Base-by-base conservation (phyloP, 768 basidiomycete species). In the Pleurotus salmoneostramineus region DNA sequence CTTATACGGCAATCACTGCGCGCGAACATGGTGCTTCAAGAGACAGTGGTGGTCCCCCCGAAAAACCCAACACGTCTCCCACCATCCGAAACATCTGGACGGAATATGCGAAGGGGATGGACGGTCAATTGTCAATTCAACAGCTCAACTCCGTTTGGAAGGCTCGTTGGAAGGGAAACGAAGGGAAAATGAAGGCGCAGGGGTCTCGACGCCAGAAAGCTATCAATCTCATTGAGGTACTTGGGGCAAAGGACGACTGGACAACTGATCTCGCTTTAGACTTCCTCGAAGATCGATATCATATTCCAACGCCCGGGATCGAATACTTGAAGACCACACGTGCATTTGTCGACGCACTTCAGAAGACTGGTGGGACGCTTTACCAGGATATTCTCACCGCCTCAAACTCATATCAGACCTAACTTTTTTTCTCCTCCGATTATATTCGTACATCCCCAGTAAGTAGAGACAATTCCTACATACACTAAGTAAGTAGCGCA, bases 1-100 rank as follows among this genome's bases (percentile, higher is more conserved):
- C 63, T 6, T 73, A 60, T 61, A 64, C 68, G 11, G 73, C 74
- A 0, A 57, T 60, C 40, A 70, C 60, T 3, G 66, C 70, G 11
- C 60, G 65, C 11, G 50, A 64, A n/a, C 67, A 73, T 57, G 66
- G 73, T 35, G 69, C 72, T 0, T 62, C 61, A 11, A 56, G 42
- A 0, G 57, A 51, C 10, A 34, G 4, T 66, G 64, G 33, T 57
- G 51, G 55, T n/a, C 40, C 54, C 10, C 50, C 50, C 11, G 37
- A 40, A 6, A 10, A 17, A 21, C 15, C 33, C 6, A 52, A 35
- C 11, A 21, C 8, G 14, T 48, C 62, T 44, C n/a, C 36, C 10
- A 33, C 55, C 0, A 56, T 72, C 43, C 37, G 57, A 14, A 60
- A 72, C 37, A 60, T 71, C 17, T 74, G 71, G 69, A 58, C 56